These are phyloP conservation scores for Nitzschia sp. DNA, from an alignment of 108 stramenopile species.

Conservation along the genomic window DNA sequence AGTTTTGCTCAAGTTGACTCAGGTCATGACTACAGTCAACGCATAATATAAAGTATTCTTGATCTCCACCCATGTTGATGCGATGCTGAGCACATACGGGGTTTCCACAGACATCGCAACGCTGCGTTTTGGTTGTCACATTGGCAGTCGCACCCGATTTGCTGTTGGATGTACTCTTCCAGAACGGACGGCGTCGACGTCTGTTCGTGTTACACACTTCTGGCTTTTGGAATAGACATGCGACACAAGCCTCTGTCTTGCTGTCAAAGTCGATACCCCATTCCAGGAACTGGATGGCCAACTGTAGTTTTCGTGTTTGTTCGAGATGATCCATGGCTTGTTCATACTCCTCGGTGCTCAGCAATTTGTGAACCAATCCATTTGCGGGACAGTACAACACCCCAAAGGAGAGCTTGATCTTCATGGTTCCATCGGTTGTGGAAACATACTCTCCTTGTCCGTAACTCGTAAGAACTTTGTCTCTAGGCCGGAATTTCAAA, in stretches of 20 bases:
- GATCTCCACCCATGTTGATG: conserved; percentile 8
- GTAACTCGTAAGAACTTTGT: conserved; percentile 16
- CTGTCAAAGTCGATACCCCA: conserved; percentile 21
- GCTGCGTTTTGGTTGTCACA: conserved; percentile 9
- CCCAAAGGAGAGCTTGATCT: conserved; percentile 13
- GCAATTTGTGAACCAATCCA: conserved; percentile 24
- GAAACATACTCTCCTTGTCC: conserved; percentile 11
- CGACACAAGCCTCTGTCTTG: conserved; percentile 16
- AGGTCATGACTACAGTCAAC: conserved; percentile 35
- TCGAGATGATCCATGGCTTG: conserved; percentile 39
- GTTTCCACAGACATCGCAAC: conserved; percentile 41
- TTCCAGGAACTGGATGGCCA: conserved; percentile 19
- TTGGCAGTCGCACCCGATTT: conserved; percentile 6
- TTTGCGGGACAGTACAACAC: conserved; percentile 14
- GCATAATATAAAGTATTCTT: conserved; percentile 32
- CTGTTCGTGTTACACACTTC: conserved; percentile 1
- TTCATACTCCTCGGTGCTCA: conserved; percentile 21
- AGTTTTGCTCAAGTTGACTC: conserved; percentile 7
- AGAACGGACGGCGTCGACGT: background rate
- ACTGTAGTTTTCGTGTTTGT: conserved; percentile 25
- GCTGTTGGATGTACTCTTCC: conserved; percentile 2
- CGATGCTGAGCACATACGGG: conserved; percentile 29
- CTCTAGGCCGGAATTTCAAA: conserved; percentile 15
- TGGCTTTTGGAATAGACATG: conserved; percentile 31
- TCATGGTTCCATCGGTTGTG: conserved; percentile 4